phyloP scores from a whole-genome alignment of 2,329 filamentous ascomycete species.

The Hypoxylon sp. region DNA sequence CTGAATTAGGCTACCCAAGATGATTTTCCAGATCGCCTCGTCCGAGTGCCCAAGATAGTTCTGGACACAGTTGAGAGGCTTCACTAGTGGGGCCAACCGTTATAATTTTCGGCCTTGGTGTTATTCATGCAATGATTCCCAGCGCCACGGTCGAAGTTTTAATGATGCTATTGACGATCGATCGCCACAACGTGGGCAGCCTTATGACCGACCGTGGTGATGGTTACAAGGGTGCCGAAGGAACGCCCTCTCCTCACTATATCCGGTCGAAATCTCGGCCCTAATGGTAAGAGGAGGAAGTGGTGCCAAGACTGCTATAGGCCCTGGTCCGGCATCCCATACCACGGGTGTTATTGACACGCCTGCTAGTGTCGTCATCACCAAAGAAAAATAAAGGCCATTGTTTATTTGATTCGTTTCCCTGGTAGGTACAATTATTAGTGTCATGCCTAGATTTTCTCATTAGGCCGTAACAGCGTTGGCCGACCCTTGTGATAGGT shows the following conservation, averaged over 20 bases:
- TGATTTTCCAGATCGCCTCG: slow-evolving; percentile 34
- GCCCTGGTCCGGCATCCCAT: slow-evolving; percentile 38
- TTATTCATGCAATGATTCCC: background rate
- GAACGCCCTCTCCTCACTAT: slow-evolving; percentile 38
- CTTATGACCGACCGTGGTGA: slow-evolving; percentile 31
- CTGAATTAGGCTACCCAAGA: slow-evolving; percentile 32
- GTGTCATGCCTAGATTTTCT: slow-evolving; percentile 24
- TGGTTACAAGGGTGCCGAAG: slow-evolving; percentile 31
- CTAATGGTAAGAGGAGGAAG: slow-evolving; percentile 42
- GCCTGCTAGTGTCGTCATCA: slow-evolving; percentile 41
- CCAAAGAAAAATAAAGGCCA: slow-evolving; percentile 22
- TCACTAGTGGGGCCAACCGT: background rate
- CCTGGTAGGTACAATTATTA: slow-evolving; percentile 20
- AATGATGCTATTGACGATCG: slow-evolving; percentile 12
- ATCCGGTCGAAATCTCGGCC: slow-evolving; percentile 46
- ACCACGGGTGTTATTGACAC: slow-evolving; percentile 23
- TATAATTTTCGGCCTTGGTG: slow-evolving; percentile 9
- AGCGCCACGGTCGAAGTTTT: slow-evolving; percentile 1
- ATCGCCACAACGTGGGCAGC: slow-evolving; percentile 26
- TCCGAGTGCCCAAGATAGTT: slow-evolving; percentile 19
- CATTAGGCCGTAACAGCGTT: slow-evolving; percentile 11
- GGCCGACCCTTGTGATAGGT: slow-evolving; percentile 20
- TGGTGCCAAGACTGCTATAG: slow-evolving; percentile 39
- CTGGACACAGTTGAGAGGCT: slow-evolving; percentile 29
- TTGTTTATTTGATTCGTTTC: slow-evolving; percentile 30